Conservation (phyloP, 108 stramenopile species). For the Nitzschia putrida region DNA sequence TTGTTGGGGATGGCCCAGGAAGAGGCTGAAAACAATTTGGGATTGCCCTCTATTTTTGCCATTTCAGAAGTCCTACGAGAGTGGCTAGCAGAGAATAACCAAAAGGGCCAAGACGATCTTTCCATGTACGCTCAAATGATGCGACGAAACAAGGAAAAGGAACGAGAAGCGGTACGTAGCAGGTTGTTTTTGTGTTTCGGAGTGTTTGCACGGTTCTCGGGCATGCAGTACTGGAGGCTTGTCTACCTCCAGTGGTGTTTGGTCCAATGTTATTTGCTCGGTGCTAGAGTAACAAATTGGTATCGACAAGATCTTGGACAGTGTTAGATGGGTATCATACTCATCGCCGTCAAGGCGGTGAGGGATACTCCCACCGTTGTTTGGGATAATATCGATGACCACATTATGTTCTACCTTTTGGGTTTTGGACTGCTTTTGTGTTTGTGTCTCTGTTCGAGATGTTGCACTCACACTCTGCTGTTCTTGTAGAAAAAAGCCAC, state of each 20-base stretch:
- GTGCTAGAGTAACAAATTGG: slow-evolving; percentile 15
- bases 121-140: slow-evolving; percentile 89
- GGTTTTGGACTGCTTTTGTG: neutral
- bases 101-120: slow-evolving; percentile 85
- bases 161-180: slow-evolving; percentile 60
- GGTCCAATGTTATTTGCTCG: neutral
- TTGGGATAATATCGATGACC: slow-evolving; percentile 73
- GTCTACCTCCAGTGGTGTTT: too few relatives aligned
- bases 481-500: slow-evolving; percentile 57
- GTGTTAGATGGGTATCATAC: slow-evolving; percentile 42
- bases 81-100: slow-evolving; percentile 86
- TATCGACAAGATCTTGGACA: slow-evolving; percentile 68
- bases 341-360: slow-evolving; percentile 77
- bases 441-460: neutral
- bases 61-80: slow-evolving; percentile 77
- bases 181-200: neutral
- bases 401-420: slow-evolving; percentile 23
- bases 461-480: neutral
- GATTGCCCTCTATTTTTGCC: slow-evolving; percentile 80
- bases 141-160: slow-evolving; percentile 70
- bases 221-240: neutral
- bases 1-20: slow-evolving; percentile 62
- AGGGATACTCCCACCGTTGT: slow-evolving; percentile 32
- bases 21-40: slow-evolving; percentile 73
- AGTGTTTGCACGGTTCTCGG: neutral